Base-by-base conservation (phyloP, 78 protist species). In the Dictyostelium firmibasis region DNA sequence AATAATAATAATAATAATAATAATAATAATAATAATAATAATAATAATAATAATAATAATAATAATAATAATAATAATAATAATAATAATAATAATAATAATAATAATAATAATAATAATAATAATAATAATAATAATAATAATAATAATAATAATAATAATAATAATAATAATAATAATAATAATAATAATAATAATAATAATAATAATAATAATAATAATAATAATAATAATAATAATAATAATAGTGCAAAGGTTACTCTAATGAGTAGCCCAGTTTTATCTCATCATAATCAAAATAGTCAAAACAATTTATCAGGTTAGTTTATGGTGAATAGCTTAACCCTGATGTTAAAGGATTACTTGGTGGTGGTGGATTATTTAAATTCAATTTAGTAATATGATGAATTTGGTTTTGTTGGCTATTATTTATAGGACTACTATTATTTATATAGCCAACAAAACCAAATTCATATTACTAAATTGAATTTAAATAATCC, bases 271-370 rank as follows among this genome's bases (percentile, higher is more conserved):
- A 50, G 62, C 62, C 62, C 62, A 50, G 16, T 50, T n/a, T 64
- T 57, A 60, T 44, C 53, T 23, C 67, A 83, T 36, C 43, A 31
- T n/a, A 33, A 84, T 11, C 53, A 67, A n/a, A 85, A 44, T n/a
- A 70, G 6, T 20, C 23, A 44, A 44, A 31, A 84, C 25, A 33
- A 72, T 47, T 47, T 70, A 29, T 23, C 57, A 70, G 31, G 57
- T 76, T 76, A 76, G 83, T 76, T 76, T 38, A 38, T 31, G 44
- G 83, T 70, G 77, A 29, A 27, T 38, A 23, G 29, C 83, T 70
- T 44, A 27, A 38, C 47, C 38, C 38, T 44, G 60, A 35, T 44
- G 60, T 44, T 14, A 47, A 79, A 2, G 84, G 84, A 36, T 75
- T 33, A 36, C 43, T 20, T 75, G 82, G 53, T 4, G 82, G 43